phyloP scores from a whole-genome alignment of 164 flowering plant genomes.

The Vitis cinerea region DNA sequence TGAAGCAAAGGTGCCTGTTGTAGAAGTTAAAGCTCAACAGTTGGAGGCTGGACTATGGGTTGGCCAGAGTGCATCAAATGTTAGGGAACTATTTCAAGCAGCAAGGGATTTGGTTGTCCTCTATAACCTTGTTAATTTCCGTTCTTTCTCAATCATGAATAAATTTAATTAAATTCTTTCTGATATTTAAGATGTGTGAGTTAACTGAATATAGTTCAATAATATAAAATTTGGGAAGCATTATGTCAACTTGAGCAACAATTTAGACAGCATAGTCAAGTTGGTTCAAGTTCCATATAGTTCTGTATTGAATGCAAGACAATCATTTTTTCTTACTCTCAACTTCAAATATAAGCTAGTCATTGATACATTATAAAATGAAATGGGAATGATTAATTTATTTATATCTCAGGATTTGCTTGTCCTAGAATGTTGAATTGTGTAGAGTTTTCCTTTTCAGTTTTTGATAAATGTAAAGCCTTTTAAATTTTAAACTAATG shows the following conservation, averaged over 20 bases:
- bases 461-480: not conserved
- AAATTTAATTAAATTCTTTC: not conserved
- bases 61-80: conserved; percentile 97
- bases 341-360: not conserved
- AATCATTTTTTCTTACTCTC: not conserved
- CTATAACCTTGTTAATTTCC: not conserved
- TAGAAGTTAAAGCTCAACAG: conserved; percentile 80
- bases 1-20: conserved; percentile 93
- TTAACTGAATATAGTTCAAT: not conserved
- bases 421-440: not conserved
- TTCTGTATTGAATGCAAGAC: not conserved
- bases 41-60: conserved; percentile 95
- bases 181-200: not conserved
- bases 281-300: not conserved
- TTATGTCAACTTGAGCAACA: not conserved
- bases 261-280: not conserved
- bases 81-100: conserved; percentile 90
- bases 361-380: not conserved
- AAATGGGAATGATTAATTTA: no score
- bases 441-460: not conserved
- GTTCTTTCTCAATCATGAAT: not conserved
- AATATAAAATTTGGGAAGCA: not conserved
- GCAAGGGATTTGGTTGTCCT: conserved; percentile 86
- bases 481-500: not conserved
- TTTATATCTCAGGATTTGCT: not conserved